phyloP scores from a whole-genome alignment of 148 eudicot genomes.

The Camellia sinensis region DNA sequence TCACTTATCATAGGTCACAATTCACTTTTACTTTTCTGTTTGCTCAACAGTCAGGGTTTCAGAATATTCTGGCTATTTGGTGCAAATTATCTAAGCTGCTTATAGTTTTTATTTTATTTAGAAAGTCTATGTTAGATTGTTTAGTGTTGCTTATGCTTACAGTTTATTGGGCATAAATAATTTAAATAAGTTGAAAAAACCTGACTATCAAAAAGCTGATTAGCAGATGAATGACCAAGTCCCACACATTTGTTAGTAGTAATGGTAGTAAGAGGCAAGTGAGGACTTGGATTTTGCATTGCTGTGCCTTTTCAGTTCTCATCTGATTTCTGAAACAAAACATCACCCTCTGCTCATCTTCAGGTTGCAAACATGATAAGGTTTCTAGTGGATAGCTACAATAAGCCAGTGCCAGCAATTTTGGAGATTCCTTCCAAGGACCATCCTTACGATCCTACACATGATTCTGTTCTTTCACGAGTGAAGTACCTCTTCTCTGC shows the following conservation, averaged over 20 bases:
- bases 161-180: too few relatives aligned
- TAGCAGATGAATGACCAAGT: background rate
- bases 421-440: constrained; percentile 97
- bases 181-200: too few relatives aligned
- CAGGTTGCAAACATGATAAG: constrained; percentile 97
- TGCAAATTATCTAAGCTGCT: too few relatives aligned
- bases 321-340: background rate
- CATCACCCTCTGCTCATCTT: background rate
- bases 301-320: background rate
- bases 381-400: constrained; percentile 89
- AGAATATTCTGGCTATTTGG: too few relatives aligned
- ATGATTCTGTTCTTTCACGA: constrained; percentile 89
- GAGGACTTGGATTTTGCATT: background rate
- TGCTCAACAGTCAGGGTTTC: too few relatives aligned
- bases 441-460: constrained; percentile 93
- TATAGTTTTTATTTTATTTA: too few relatives aligned
- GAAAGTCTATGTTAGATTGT: too few relatives aligned
- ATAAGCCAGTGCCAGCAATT: constrained; percentile 92
- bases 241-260: background rate
- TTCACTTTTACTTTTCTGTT: too few relatives aligned
- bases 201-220: background rate
- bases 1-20: too few relatives aligned
- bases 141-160: too few relatives aligned
- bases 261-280: background rate
- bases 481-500: constrained; percentile 82